Evolutionary conservation across 805 yeast species (phyloP), one percentile per base, ranked within the genome.

Genomic region (Myxozyma melibiosi): DNA sequence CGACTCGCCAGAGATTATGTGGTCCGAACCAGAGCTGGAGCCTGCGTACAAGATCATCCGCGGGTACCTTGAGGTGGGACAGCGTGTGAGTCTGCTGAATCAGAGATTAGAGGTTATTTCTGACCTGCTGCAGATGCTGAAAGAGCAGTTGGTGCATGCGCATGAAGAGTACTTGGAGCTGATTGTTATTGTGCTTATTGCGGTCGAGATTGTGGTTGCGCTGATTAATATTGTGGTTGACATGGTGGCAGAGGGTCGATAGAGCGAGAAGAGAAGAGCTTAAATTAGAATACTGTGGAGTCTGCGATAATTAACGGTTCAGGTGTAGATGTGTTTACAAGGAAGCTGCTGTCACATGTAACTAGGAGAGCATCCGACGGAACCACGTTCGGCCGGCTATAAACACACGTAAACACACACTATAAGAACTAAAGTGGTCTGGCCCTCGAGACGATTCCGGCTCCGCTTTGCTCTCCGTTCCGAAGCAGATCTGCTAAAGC

Each of bases 1-100:
- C 60, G 99, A 94, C 71, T 88, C 96, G 1, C 99, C 99, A 1
- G 99, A 94, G 71, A 81, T 94, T 57, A 90, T 94, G 97, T 94
- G 99, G 99, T 84, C 97, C 0, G 98, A 94, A 71, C 99, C 99
- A 1, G 97, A 91, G 68, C 77, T 94, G 60, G 99, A 94, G 70
- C 99, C 99, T 1, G 90, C 92, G 51, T 94, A 94, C 73, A 97
- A 91, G 71, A 97, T 98, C 0, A 90, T 96, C 1, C 82, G 98
- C 70, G 52, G 58, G 2, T 92, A 92, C 71, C 73, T 94, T 61
- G 99, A 94, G 68, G 94, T 94, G 66, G 91, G 91, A 69, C 98
- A 92, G 73, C 77, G 99, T 46, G 98, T 92, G 0, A 85, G 90
- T 25, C 75, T 94, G 55, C 75, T 94, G 52, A 94, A 94, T 69